Conservation (phyloP, 352 stramenopile genomes). For the Albugo candida region DNA sequence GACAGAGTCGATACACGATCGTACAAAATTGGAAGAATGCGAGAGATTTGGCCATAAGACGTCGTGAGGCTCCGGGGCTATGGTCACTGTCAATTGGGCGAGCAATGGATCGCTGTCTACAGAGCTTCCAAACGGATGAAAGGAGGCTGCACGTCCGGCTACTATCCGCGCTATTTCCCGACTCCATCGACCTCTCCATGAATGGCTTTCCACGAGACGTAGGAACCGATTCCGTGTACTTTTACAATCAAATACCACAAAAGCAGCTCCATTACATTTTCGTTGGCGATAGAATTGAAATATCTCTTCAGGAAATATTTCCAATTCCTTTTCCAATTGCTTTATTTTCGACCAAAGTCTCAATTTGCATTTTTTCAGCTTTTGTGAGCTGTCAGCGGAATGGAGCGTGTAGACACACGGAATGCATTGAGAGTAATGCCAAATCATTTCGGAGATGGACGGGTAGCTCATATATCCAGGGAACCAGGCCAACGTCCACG, state of each 20-base stretch:
- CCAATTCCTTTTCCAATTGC: conserved; percentile 37
- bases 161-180: too few species aligned
- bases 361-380: conserved; percentile 7
- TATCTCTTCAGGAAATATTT: conserved; percentile 49
- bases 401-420: conserved; percentile 33
- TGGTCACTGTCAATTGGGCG: conserved; percentile 23
- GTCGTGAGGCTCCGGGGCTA: conserved; percentile 53
- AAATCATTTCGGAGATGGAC: conserved; percentile 17
- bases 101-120: conserved; percentile 1
- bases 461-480: conserved; percentile 35
- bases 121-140: conserved; percentile 1
- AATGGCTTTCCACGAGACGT: conserved; percentile 22
- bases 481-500: conserved; percentile 44
- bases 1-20: conserved; percentile 17
- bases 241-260: conserved; percentile 51
- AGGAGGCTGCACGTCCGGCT: too few species aligned
- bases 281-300: conserved; percentile 34
- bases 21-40: conserved; percentile 29
- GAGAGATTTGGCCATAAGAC: conserved; percentile 57
- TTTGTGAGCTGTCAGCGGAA: neutral
- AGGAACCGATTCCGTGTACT: conserved; percentile 38
- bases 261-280: conserved; percentile 38
- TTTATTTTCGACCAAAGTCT: conserved; percentile 16
- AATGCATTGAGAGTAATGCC: conserved; percentile 27
- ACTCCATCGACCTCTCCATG: conserved; percentile 15